Evolutionary conservation across 306 rosid species (phyloP), one percentile per base, ranked within the genome.

Genomic region (Adenanthera pavonina): DNA sequence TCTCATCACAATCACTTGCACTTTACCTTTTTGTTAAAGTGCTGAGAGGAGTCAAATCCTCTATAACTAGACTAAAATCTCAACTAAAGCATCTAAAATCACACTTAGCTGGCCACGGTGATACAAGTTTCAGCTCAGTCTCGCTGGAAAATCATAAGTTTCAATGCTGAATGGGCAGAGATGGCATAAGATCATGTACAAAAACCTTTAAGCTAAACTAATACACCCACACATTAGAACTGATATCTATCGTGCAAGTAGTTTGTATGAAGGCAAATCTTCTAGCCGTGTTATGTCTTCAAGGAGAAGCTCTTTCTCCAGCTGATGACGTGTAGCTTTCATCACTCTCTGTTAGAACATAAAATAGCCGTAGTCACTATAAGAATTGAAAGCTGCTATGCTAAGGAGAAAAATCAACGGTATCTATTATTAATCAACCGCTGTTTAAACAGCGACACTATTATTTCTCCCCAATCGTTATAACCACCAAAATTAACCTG

Each of bases 261-360:
- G 97, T 84, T 83, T 61, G 79, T 95, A 95, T 15, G 97, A 93
- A 53, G 98, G 97, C 84, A 95, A 77, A 81, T 95, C 97, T 85
- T 95, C 99, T 20, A 92, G 97, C 79, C 89, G 84, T 74, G 86
- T 76, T 77, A 92, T 74, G 46, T 90, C 98, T 78, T 92, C 97
- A 25, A 86, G 85, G 82, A 93, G 83, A 80, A 95, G 97, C 88
- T 95, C 99, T 78, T 92, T 95, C 89, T 95, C 99, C 83, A 95
- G 91, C 80, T 91, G 97, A 16, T 93, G 94, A 41, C 97, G 96
- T 19, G 99, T 95, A 20, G 97, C 81, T 83, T 95, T 95, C 99
- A 95, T 95, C 83, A 95, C 98, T 40, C 97, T 84, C 98, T 95
- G 92, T 88, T 77, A 74, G 44, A 80, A 68, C 76, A 78, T 53